A percentile compares a stretch with the other conserved stretches of the same genome.
These are phyloP conservation scores for Lipomyces kockii DNA, from an alignment of 805 yeast species.

Conservation along the genomic window DNA sequence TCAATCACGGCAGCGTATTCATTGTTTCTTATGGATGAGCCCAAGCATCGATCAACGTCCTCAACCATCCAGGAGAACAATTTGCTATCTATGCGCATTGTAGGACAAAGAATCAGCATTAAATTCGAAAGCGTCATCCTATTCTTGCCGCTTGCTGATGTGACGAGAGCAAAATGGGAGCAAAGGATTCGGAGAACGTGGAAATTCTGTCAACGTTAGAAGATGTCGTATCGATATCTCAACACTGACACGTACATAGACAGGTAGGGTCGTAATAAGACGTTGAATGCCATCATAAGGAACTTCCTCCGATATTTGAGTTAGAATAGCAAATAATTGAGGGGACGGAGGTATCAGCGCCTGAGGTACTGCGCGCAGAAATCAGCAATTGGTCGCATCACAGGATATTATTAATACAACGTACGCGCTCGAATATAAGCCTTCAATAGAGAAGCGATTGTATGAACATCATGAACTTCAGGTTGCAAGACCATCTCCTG, in stretches of 20 bases:
- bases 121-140: constrained; percentile 43
- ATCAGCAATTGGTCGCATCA: constrained; percentile 7
- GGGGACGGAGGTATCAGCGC: constrained; percentile 35
- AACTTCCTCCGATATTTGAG: constrained; percentile 12
- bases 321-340: not conserved
- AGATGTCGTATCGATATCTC: not conserved
- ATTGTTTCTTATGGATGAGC: constrained; percentile 8
- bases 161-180: constrained; percentile 40
- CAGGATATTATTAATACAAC: constrained; percentile 6
- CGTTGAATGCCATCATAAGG: constrained; percentile 33
- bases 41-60: constrained; percentile 16
- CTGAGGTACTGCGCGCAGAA: constrained; percentile 37
- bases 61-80: constrained; percentile 40
- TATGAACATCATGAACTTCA: constrained; percentile 40
- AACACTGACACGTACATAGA: constrained; percentile 14
- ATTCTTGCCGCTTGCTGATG: constrained; percentile 33
- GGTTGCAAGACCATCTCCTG: constrained; percentile 32
- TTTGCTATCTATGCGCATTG: constrained; percentile 40
- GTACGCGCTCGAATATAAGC: constrained; percentile 39
- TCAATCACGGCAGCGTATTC: constrained; percentile 12
- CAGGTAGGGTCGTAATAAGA: constrained; percentile 28
- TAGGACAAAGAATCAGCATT: constrained; percentile 43
- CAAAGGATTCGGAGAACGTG: constrained; percentile 40
- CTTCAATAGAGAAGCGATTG: constrained; percentile 44
- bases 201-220: constrained; percentile 32